Evolutionary conservation across 768 basidiomycete genomes (phyloP).

Genomic region (Lentinula boryana): DNA sequence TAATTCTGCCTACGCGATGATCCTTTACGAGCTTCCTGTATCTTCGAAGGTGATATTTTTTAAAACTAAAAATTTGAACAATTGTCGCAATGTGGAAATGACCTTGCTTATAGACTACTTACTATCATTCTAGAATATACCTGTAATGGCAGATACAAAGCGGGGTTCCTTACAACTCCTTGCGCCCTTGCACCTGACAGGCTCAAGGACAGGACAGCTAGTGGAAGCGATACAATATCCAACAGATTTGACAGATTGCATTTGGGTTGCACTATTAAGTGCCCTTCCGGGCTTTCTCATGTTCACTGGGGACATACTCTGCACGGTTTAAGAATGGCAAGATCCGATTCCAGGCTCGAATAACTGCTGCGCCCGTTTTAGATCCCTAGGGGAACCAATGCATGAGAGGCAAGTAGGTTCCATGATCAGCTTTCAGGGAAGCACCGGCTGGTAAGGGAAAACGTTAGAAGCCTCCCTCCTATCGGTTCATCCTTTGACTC

Average conservation of each 20-base stretch:
- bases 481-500: too few relatives aligned
- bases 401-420: neutral
- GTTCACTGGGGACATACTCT: neutral
- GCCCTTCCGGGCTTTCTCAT: too few relatives aligned
- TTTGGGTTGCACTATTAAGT: too few relatives aligned
- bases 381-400: neutral
- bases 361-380: neutral
- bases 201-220: neutral
- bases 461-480: too few relatives aligned
- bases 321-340: neutral
- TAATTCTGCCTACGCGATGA: too few relatives aligned
- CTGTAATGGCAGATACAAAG: too few relatives aligned
- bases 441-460: neutral
- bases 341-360: neutral
- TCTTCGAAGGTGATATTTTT: too few relatives aligned
- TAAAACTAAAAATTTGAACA: neutral
- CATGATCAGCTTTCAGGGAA: neutral
- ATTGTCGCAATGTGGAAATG: neutral
- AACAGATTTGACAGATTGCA: neutral
- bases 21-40: too few relatives aligned
- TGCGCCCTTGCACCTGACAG: neutral
- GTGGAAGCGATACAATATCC: neutral
- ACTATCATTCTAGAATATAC: neutral
- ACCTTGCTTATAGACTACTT: too few relatives aligned
- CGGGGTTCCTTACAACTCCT: neutral